Conservation (phyloP, 1,284 basidiomycete genomes). For the Tausonia pullulans region DNA sequence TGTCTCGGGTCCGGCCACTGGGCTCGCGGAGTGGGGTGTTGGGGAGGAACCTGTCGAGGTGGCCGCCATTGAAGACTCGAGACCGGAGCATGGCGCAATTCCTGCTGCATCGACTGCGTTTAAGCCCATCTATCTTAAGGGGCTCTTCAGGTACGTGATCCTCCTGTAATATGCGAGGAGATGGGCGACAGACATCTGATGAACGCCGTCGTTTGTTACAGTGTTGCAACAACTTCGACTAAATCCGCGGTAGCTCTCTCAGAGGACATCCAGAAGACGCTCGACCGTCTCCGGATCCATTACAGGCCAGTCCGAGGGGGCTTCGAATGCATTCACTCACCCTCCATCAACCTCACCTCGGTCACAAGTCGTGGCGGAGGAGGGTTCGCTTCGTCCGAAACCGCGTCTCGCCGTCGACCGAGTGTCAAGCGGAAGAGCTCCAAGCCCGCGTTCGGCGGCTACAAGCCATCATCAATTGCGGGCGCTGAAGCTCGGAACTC, state of each 20-base stretch:
- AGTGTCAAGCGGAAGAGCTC: constrained; percentile 17
- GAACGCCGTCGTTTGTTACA: constrained; percentile 25
- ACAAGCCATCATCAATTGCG: background rate
- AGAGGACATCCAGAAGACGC: constrained; percentile 68
- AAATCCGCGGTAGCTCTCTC: constrained; percentile 73
- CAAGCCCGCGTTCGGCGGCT: constrained; percentile 1
- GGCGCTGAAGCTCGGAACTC: background rate
- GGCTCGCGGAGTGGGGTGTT: no score
- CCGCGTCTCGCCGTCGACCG: constrained; percentile 22
- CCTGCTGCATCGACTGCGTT: constrained; percentile 29
- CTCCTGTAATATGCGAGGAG: background rate
- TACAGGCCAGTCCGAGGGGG: constrained; percentile 82
- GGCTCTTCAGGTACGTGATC: constrained; percentile 61
- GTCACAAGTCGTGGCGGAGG: constrained; percentile 29
- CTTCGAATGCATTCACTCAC: constrained; percentile 91
- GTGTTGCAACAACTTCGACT: constrained; percentile 88
- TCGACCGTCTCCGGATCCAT: constrained; percentile 89
- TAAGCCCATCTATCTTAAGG: constrained; percentile 81
- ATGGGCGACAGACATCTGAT: no score
- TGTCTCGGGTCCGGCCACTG: no score
- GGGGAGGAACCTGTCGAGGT: no score
- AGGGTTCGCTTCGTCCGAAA: constrained; percentile 20
- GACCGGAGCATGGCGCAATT: no score
- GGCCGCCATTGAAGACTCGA: no score
- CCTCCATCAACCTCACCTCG: constrained; percentile 77